Conservation (phyloP, 768 basidiomycete species). For the Cyclocybe aegerita region DNA sequence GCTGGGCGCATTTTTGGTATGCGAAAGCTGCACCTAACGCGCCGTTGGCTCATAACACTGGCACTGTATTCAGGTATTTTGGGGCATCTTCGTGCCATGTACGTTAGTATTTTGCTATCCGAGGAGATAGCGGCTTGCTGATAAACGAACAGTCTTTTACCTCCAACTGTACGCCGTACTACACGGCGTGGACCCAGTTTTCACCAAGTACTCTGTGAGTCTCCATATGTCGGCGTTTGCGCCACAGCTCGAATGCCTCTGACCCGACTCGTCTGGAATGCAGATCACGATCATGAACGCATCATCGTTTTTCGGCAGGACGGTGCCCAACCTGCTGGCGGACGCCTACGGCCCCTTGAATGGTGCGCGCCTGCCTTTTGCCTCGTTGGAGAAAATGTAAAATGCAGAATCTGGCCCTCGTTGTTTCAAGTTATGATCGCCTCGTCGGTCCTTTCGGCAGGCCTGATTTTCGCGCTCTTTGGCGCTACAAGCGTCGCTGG, state of each 20-base stretch:
- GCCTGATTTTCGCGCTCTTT: slow-evolving; percentile 50
- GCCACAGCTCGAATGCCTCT: neutral
- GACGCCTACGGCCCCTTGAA: slow-evolving; percentile 51
- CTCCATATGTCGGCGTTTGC: neutral
- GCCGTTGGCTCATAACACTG: neutral
- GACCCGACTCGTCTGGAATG: slow-evolving; percentile 1
- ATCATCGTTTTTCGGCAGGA: slow-evolving; percentile 57
- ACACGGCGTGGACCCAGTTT: slow-evolving; percentile 33
- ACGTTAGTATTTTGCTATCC: slow-evolving; percentile 12
- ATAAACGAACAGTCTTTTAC: slow-evolving; percentile 41
- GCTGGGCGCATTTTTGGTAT: slow-evolving; percentile 39
- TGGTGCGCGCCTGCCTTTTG: slow-evolving; percentile 24
- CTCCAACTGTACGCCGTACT: slow-evolving; percentile 46
- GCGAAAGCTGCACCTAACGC: neutral
- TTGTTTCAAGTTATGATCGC: slow-evolving; percentile 40
- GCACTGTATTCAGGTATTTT: slow-evolving; percentile 33
- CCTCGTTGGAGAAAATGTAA: neutral
- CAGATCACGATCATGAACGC: slow-evolving; percentile 55
- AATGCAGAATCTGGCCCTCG: neutral
- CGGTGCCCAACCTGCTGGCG: slow-evolving; percentile 53
- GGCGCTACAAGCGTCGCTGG: slow-evolving; percentile 42
- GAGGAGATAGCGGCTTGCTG: neutral
- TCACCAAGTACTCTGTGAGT: slow-evolving; percentile 46
- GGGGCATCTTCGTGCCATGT: slow-evolving; percentile 54
- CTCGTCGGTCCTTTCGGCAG: slow-evolving; percentile 36